phyloP scores from a whole-genome alignment of 1,284 basidiomycete genomes.

The Malassezia equina region DNA sequence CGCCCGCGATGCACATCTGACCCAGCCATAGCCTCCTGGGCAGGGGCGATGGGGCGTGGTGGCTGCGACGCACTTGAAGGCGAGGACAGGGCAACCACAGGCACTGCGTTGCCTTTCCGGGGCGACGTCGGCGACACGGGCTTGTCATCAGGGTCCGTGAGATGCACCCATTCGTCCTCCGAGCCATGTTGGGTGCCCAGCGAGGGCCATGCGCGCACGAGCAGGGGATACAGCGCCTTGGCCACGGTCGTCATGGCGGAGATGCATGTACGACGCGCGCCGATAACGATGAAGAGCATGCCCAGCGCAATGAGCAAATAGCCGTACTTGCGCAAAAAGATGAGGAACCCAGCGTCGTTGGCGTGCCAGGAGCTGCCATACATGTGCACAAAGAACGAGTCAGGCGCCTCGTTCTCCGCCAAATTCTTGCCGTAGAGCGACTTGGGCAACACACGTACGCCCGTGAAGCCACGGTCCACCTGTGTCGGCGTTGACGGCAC shows the following conservation, averaged over 20 bases:
- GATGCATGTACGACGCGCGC: constrained; percentile 3
- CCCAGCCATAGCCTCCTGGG: too few species aligned
- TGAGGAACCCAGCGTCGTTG: constrained; percentile 47
- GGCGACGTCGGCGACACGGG: background rate
- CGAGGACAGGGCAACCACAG: background rate
- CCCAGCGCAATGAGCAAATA: constrained; percentile 22
- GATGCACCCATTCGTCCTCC: background rate
- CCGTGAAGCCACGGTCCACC: constrained; percentile 54
- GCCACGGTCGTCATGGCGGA: background rate
- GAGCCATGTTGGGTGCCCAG: background rate
- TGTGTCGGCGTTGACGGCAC: constrained; percentile 73
- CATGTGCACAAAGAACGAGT: constrained; percentile 77
- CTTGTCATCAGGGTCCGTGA: background rate
- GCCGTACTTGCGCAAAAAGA: constrained; percentile 43
- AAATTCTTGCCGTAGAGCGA: constrained; percentile 94
- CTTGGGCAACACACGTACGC: constrained; percentile 75
- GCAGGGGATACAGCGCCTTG: background rate
- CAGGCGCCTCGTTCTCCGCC: constrained; percentile 66
- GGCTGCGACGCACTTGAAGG: background rate
- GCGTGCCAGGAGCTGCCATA: constrained; percentile 84
- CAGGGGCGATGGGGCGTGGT: too few species aligned
- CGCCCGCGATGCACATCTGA: background rate
- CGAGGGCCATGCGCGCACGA: background rate
- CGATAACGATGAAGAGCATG: background rate
- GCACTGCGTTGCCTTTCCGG: background rate